Evolutionary conservation across 2,329 filamentous ascomycete species (phyloP).

Genomic region (Trichoderma guizhouense): DNA sequence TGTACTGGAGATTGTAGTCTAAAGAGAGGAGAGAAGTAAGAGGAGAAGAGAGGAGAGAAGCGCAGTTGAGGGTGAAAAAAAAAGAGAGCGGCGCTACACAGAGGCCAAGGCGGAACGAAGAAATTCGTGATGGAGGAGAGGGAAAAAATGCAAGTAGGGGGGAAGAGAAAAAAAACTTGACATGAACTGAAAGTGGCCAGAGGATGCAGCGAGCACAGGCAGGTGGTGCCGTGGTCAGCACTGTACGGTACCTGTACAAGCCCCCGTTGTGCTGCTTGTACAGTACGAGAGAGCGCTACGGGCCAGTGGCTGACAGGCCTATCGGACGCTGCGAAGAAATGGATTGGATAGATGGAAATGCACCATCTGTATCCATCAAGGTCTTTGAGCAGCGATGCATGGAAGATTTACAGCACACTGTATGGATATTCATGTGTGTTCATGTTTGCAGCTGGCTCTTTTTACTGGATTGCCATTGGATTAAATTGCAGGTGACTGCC

Average conservation of each 20-base stretch:
- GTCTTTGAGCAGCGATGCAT: not conserved
- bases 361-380: not conserved
- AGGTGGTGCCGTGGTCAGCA: slow-evolving; percentile 15
- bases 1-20: not conserved
- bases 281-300: not conserved
- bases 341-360: not conserved
- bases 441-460: not conserved
- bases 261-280: not conserved
- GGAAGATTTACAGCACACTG: not conserved
- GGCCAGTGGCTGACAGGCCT: not conserved
- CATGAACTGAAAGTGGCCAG: not conserved
- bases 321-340: not conserved
- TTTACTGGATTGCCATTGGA: too few relatives aligned
- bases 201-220: slow-evolving; percentile 6
- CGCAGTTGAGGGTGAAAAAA: not conserved
- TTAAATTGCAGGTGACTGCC: not conserved
- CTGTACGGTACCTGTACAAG: not conserved
- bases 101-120: slow-evolving; percentile 8
- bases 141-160: slow-evolving; percentile 5
- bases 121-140: not conserved
- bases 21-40: not conserved
- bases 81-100: slow-evolving; percentile 1
- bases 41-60: not conserved
- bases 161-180: not conserved
- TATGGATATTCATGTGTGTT: not conserved